Base-by-base conservation (phyloP, 768 basidiomycete species). In the Mycena vitilis region DNA sequence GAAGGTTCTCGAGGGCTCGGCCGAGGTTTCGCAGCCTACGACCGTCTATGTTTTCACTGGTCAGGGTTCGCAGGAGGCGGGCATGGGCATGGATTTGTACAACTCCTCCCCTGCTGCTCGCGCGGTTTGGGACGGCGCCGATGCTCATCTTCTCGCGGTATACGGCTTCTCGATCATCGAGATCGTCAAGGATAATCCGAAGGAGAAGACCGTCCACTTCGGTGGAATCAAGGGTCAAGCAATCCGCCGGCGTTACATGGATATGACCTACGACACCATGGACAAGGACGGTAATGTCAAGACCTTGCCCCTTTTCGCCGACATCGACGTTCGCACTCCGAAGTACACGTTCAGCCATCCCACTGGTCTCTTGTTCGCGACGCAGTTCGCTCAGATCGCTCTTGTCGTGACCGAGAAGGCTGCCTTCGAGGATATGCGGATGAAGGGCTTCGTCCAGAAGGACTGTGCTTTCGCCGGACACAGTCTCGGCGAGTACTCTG, bases 71-170 rank as follows among this genome's bases (percentile, higher is more conserved):
- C 97, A 99, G 78, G 97, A 99, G 80, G 91, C 91, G 53, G 95
- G 97, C 22, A 99, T 99, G 98, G 98, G 98, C 22, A 99, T 99
- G 96, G 96, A 98, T 72, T 88, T 99, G 2, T 99, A 98, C 86
- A 92, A 89, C 77, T 88, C 80, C 71, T 98, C 96, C 6, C 92
- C 95, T 51, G 95, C 96, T 22, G 98, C 98, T 63, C 93, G 94
- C 69, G 92, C 95, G 48, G 96, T 99, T 60, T 99, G 98, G 98
- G 97, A 99, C 66, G 91, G 91, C 56, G 97, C 97, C 59, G 96
- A 99, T 75, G 88, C 90, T 51, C 97, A 99, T 78, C 85, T 99
- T 58, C 91, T 93, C 54, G 91, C 94, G 34, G 95, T 96, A 6
- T 98, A 99, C 75, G 98, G 98, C 52, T 99, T 99, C 85, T 98